Evolutionary conservation across 257 asterid species (phyloP), one percentile per base, ranked within the genome.

Genomic region (Fraxinus anomala): DNA sequence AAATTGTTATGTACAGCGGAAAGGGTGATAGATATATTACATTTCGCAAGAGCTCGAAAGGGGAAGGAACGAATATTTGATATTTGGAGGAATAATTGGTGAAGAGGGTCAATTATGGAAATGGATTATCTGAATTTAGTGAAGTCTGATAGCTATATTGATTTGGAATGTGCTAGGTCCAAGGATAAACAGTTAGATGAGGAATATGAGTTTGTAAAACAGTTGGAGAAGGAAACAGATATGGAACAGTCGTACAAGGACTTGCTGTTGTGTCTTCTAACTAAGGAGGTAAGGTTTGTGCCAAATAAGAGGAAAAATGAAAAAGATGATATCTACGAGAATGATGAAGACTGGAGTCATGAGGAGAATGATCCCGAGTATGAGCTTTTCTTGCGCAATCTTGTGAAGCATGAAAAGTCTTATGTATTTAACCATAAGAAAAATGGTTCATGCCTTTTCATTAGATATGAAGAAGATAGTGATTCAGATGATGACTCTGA

Each of bases 331-430:
- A 21, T 23, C 21, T 3, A 14, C 2, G 9, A n/a, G 70, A 63
- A 23, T 12, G 61, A 65, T 12, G 71, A 74, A 17, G 78, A 36
- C 34, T 54, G 21, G 39, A 54, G 24, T 68, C 6, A 24, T 0
- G 56, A 72, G 19, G 80, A 73, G 14, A 76, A 47, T 67, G 88
- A 86, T 71, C 83, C 88, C 28, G 72, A 79, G 0, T 77, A 79
- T 61, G 39, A 23, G 66, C 44, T 73, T n/a, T 76, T 83, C 59
- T 73, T 76, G 77, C 68, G 51, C 30, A 56, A 49, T 10, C 33
- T 75, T 11, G 77, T 61, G 72, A 54, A 33, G 49, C 23, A 74
- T 59, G 79, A 74, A 11, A 68, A 51, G 2, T 74, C 86, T 5
- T 82, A 56, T 44, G 79, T 77, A 34, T 69, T 82, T 78, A 23